Evolutionary conservation across 805 yeast genomes (phyloP).

Genomic region (Yarrowia porcina): DNA sequence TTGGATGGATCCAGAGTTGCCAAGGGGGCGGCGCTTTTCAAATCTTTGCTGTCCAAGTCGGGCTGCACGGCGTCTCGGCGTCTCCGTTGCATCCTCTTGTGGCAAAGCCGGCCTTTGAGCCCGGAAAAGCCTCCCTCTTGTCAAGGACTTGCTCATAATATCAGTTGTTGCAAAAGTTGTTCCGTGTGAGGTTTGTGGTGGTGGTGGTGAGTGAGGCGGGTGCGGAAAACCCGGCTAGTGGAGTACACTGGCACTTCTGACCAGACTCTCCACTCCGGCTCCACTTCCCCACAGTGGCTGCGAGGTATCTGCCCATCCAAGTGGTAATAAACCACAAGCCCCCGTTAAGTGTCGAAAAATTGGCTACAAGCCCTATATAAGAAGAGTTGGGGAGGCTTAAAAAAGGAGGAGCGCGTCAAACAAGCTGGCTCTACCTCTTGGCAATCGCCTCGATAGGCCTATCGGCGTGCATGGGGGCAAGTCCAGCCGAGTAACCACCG

Average conservation of each 20-base stretch:
- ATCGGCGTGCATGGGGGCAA: background rate
- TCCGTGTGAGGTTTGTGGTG: too few relatives aligned
- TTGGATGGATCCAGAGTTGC: too few relatives aligned
- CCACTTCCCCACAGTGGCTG: background rate
- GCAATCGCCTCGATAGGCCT: slow-evolving; percentile 17
- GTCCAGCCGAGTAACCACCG: slow-evolving; percentile 3
- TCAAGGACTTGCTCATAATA: background rate
- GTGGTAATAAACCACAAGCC: slow-evolving; percentile 15
- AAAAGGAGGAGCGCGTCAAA: slow-evolving; percentile 3
- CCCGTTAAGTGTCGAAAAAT: background rate
- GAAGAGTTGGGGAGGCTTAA: background rate
- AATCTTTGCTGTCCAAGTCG: background rate
- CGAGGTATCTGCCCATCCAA: background rate
- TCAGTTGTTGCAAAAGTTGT: background rate
- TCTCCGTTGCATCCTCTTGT: background rate
- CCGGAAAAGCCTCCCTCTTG: too few relatives aligned
- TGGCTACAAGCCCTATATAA: slow-evolving; percentile 21
- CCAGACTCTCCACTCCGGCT: background rate
- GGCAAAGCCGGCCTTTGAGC: slow-evolving; percentile 6
- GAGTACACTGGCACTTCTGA: too few relatives aligned
- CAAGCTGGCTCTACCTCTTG: slow-evolving; percentile 4
- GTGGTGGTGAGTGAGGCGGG: too few relatives aligned
- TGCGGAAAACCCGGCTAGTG: too few relatives aligned
- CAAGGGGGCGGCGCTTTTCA: background rate
- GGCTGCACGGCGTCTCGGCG: background rate